These are phyloP conservation scores for Letharia columbiana DNA, from an alignment of 495 filamentous ascomycete genomes.

Conservation along the genomic window DNA sequence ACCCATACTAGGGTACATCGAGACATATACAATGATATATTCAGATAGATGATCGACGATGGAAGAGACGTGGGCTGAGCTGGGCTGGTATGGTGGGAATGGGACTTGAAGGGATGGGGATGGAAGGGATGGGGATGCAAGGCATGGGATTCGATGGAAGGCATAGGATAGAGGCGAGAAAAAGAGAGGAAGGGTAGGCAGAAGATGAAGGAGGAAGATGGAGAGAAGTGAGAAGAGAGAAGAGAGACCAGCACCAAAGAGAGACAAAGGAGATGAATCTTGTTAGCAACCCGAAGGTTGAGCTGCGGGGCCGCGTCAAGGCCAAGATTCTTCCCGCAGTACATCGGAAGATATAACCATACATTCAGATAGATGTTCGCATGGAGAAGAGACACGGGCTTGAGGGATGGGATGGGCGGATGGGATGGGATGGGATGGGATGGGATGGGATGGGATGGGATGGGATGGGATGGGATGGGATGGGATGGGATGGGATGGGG, in stretches of 20 bases:
- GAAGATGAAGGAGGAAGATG: no score
- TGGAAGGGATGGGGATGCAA: not conserved
- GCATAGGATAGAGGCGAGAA: no score
- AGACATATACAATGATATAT: not conserved
- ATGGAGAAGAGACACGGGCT: not conserved
- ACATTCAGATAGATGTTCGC: not conserved
- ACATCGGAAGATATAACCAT: not conserved
- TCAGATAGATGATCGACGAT: not conserved
- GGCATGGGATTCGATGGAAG: not conserved
- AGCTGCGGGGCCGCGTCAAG: not conserved
- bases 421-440: not conserved
- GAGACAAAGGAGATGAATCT: not conserved
- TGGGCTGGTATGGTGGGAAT: not conserved
- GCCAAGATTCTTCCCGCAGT: not conserved
- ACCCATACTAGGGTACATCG: constrained; percentile 1
- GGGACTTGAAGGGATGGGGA: not conserved
- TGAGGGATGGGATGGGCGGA: not conserved
- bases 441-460: not conserved
- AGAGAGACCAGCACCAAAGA: no score
- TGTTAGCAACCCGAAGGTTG: not conserved
- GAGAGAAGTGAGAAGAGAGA: no score
- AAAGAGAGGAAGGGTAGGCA: not conserved
- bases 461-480: not conserved
- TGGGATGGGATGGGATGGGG: not conserved
- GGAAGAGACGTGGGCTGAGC: not conserved